Evolutionary conservation across 1,284 basidiomycete species (phyloP).

Genomic region (Cerrena zonata): DNA sequence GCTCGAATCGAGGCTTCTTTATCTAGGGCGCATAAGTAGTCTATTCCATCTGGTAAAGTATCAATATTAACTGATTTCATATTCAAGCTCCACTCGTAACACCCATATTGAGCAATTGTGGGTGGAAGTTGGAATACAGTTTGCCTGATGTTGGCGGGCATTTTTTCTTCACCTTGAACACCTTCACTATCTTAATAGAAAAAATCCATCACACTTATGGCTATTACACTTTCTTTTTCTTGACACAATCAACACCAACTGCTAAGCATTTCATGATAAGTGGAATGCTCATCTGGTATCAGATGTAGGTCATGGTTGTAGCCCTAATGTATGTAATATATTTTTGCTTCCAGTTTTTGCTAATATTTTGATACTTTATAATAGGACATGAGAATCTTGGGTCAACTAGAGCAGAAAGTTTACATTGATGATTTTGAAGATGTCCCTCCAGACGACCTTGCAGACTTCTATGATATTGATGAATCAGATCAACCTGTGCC

Average conservation of each 20-base stretch:
- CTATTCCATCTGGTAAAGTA: neutral
- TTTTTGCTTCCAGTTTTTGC: no score
- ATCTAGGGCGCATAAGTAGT: constrained; percentile 26
- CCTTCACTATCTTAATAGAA: constrained; percentile 28
- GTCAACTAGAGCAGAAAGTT: neutral
- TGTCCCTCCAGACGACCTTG: neutral
- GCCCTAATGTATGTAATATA: constrained; percentile 29
- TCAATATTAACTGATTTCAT: neutral
- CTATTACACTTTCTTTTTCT: constrained; percentile 39
- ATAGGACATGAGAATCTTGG: neutral
- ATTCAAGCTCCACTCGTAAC: constrained; percentile 24
- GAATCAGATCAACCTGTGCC: neutral
- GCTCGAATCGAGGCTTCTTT: constrained; percentile 20
- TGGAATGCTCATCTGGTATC: constrained; percentile 39
- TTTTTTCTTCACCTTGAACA: constrained; percentile 36
- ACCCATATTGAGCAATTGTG: constrained; percentile 31
- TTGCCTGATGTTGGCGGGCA: constrained; percentile 33
- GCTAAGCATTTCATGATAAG: constrained; percentile 26
- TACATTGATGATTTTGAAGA: neutral
- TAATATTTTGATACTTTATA: no score
- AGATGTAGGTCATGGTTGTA: constrained; percentile 17
- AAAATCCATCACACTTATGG: constrained; percentile 35
- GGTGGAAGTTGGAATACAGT: constrained; percentile 37
- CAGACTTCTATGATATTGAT: neutral
- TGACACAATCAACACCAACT: constrained; percentile 33